Evolutionary conservation across 1,284 basidiomycete genomes (phyloP).

Genomic region (Farysia itapuensis): DNA sequence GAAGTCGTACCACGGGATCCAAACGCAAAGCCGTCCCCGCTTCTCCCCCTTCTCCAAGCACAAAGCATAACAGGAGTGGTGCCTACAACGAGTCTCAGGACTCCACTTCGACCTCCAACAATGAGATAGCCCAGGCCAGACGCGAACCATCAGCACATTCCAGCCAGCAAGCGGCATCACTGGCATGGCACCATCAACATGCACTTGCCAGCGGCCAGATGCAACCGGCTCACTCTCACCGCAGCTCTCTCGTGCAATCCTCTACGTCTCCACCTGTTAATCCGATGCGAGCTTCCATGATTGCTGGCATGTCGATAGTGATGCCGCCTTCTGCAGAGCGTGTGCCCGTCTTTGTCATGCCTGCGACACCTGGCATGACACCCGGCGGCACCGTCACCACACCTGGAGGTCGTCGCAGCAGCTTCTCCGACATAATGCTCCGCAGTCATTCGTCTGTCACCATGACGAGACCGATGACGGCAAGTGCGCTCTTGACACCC

Average conservation of each 20-base stretch:
- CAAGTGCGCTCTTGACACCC: conserved; percentile 10
- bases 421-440: conserved; percentile 27
- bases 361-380: conserved; percentile 17
- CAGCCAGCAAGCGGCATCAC: no score
- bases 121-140: neutral
- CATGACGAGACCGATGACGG: conserved; percentile 15
- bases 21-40: conserved; percentile 17
- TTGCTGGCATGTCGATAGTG: conserved; percentile 21
- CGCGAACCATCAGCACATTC: neutral
- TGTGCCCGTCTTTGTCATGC: conserved; percentile 17
- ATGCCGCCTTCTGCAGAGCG: conserved; percentile 25
- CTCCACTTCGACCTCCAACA: neutral
- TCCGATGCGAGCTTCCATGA: conserved; percentile 5
- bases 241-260: neutral
- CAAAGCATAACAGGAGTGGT: conserved; percentile 20
- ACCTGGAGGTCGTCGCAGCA: conserved; percentile 30
- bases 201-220: no score
- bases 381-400: conserved; percentile 19
- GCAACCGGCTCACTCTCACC: neutral
- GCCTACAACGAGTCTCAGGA: neutral
- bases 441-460: conserved; percentile 2
- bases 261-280: neutral
- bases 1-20: conserved; percentile 4
- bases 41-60: conserved; percentile 6
- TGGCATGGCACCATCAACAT: no score